Percentiles rank a stretch among this genome's conserved stretches.
Evolutionary conservation across 139 green algal genomes (phyloP).

Genomic region (Trebouxia sp.): DNA sequence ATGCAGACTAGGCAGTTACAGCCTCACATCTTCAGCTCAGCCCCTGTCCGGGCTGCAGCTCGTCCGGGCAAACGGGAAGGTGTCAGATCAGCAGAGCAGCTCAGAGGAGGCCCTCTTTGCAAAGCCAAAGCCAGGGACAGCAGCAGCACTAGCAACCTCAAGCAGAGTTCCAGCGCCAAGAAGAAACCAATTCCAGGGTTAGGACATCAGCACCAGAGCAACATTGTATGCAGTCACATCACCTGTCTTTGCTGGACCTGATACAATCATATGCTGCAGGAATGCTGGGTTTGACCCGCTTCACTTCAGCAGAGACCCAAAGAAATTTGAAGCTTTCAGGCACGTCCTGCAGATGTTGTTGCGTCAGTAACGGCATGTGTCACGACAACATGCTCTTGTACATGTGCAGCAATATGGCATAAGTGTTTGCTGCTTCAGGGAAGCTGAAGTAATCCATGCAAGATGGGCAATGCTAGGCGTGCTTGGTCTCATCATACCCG

Average conservation of each 20-base stretch:
- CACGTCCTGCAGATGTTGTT: background rate
- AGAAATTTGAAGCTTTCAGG: constrained; percentile 11
- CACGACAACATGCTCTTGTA: too few species aligned
- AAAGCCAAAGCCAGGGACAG: background rate
- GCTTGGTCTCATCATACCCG: constrained; percentile 24
- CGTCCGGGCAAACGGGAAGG: too few species aligned
- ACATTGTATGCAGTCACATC: too few species aligned
- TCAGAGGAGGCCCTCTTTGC: too few species aligned
- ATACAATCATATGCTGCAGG: background rate
- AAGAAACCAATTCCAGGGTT: background rate
- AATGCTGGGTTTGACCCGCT: constrained; percentile 29
- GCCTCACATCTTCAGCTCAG: background rate
- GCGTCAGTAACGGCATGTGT: background rate
- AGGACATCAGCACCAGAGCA: too few species aligned
- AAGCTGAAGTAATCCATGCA: constrained; percentile 28
- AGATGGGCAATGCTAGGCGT: constrained; percentile 33
- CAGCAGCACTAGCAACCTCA: background rate
- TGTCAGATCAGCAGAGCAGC: too few species aligned
- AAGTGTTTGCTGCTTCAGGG: background rate
- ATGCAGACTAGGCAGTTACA: background rate
- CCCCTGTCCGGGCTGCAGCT: too few species aligned
- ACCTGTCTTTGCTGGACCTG: background rate
- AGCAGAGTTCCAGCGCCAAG: background rate
- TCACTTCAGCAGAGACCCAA: background rate
- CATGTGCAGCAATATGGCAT: background rate